phyloP scores from a whole-genome alignment of 2,329 filamentous ascomycete species.

The Colletotrichum truncatum region DNA sequence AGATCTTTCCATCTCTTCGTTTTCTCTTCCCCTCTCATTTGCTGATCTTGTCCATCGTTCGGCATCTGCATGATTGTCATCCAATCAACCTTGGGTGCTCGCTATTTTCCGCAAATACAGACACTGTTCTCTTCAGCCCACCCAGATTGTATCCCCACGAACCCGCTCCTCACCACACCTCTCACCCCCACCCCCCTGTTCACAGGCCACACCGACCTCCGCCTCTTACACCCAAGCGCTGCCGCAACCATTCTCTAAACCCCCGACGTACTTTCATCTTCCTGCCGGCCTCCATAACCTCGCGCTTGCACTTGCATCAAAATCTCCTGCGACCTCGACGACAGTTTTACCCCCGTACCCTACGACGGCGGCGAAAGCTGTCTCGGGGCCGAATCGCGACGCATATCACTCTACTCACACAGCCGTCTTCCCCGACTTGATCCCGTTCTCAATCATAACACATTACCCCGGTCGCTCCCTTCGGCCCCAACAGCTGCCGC shows the following conservation, averaged over 20 bases:
- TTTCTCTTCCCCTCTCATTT: too few species aligned
- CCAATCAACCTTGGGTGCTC: neutral
- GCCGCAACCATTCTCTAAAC: constrained; percentile 18
- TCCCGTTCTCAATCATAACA: neutral
- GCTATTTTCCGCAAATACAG: constrained; percentile 18
- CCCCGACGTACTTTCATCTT: constrained; percentile 19
- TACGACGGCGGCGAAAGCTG: constrained; percentile 29
- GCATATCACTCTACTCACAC: neutral
- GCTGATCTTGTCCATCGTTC: constrained; percentile 8
- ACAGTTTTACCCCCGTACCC: constrained; percentile 6
- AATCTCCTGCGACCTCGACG: neutral
- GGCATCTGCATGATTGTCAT: constrained; percentile 14
- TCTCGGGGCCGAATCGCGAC: constrained; percentile 28
- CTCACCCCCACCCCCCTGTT: constrained; percentile 12
- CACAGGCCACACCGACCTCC: constrained; percentile 26
- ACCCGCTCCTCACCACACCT: constrained; percentile 11
- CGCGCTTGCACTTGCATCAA: neutral
- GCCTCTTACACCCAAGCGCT: constrained; percentile 23
- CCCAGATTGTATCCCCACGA: constrained; percentile 7
- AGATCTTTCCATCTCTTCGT: neutral
- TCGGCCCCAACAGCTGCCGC: constrained; percentile 23
- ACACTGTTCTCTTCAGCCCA: neutral
- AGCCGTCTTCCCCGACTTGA: neutral
- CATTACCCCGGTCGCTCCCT: neutral
- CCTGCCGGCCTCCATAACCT: neutral